Base-by-base conservation (phyloP, 2,329 filamentous ascomycete species). In the Fusarium coicis region DNA sequence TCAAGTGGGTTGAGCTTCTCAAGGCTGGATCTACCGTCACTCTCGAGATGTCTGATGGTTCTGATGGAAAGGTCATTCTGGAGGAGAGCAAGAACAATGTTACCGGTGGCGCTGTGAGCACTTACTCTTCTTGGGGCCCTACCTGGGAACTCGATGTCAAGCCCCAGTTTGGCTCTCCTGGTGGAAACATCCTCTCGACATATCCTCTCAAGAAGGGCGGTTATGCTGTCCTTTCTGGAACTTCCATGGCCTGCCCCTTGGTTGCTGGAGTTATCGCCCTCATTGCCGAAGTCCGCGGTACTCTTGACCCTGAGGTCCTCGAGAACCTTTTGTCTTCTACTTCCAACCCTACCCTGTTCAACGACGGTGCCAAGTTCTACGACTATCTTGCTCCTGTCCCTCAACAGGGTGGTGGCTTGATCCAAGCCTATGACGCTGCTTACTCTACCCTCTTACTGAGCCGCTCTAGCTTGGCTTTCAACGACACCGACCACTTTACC, bases 231-330 rank as follows among this genome's bases (percentile, higher is more conserved):
- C 80, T 85, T 23, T 89, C 83, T 47, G 88, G 88, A 23, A 90
- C 88, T 0, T 90, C 88, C 4, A 91, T 92, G 89, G 84, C 89
- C 3, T 86, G 85, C 50, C 89, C 89, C 5, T 83, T 89, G 34
- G 81, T 85, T 8, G 88, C 89, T 11, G 90, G 83, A 54, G 84
- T 88, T 54, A 84, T 85, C 53, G 89, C 88, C 2, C 83, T 91
- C 16, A 79, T 90, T 64, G 85, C 84, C 36, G 82, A 88, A 65
- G 85, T 84, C 28, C 86, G 86, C 32, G 85, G 85, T n/a, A 87
- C 83, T 32, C 82, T 86, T 46, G 84, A 87, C 56, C 88, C 87
- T 19, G 80, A 78, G 63, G 81, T 81, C 6, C 81, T 90, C 5
- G 84, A 87, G 79, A 86, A 83, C 72, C 76, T 87, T 16, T 79